Percentiles rank a stretch among this genome's conserved stretches.
phyloP scores from a whole-genome alignment of 345 rosid genomes.

The Raphanus sativus region DNA sequence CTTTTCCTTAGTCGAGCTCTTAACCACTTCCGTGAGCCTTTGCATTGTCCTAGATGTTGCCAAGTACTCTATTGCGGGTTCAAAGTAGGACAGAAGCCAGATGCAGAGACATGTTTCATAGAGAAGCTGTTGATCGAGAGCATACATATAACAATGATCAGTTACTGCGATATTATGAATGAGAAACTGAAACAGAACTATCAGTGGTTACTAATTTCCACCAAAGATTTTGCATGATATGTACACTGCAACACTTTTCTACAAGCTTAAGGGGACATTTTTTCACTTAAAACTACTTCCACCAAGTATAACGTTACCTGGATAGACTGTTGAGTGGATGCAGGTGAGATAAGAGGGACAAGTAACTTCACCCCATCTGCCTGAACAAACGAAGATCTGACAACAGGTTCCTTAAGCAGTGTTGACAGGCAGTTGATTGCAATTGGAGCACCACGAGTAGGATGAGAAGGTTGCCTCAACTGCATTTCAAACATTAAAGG shows the following conservation, averaged over 20 bases:
- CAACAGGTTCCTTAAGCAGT: conserved; percentile 80
- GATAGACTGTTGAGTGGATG: conserved; percentile 92
- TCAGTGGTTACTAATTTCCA: background rate
- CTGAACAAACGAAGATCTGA: conserved; percentile 87
- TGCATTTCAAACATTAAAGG: conserved; percentile 37
- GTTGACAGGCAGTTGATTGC: conserved; percentile 75
- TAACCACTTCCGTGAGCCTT: conserved; percentile 76
- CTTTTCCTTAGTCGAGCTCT: conserved; percentile 92
- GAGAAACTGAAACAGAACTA: conserved; percentile 8
- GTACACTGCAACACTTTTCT: too few relatives aligned
- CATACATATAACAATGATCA: conserved; percentile 12
- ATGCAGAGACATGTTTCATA: conserved; percentile 93
- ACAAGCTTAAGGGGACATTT: too few relatives aligned
- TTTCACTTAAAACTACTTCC: background rate
- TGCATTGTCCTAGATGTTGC: conserved; percentile 86
- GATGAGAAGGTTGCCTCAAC: conserved; percentile 92
- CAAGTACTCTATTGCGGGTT: conserved; percentile 84
- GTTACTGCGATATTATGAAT: conserved; percentile 11
- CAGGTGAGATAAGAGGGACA: conserved; percentile 84
- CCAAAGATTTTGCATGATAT: too few relatives aligned
- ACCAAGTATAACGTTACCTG: conserved; percentile 53
- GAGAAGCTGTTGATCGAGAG: conserved; percentile 62
- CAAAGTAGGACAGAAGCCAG: conserved; percentile 91
- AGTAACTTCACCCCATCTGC: conserved; percentile 92
- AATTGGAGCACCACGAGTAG: conserved; percentile 70